phyloP scores from a whole-genome alignment of 176 grass and related monocot genomes.

The Pontederia crassipes region DNA sequence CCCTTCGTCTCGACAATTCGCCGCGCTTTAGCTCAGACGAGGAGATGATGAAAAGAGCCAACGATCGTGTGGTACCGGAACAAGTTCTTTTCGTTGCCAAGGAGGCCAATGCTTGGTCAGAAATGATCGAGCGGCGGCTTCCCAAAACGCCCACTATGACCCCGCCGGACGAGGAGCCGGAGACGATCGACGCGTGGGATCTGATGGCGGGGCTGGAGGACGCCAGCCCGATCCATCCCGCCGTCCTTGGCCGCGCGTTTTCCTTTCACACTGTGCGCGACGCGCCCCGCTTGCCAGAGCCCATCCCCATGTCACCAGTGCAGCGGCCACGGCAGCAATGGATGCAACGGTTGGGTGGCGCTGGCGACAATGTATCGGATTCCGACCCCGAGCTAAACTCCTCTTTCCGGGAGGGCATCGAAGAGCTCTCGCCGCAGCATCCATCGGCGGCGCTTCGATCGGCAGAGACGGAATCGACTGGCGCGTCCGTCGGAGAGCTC shows the following conservation, averaged over 20 bases:
- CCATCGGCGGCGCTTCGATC: background rate
- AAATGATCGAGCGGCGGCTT: conserved; percentile 32
- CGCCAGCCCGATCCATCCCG: conserved; percentile 18
- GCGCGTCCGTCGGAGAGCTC: background rate
- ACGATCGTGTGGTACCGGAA: conserved; percentile 7
- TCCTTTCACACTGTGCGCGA: conserved; percentile 18
- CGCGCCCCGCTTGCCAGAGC: background rate
- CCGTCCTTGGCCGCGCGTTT: conserved; percentile 15
- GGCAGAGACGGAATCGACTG: background rate
- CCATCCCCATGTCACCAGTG: background rate
- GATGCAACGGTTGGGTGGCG: conserved; percentile 31
- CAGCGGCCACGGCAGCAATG: conserved; percentile 16
- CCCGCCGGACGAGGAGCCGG: conserved; percentile 35
- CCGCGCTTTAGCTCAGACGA: conserved; percentile 21
- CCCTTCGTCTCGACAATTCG: conserved; percentile 46
- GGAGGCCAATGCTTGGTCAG: conserved; percentile 18
- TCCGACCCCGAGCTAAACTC: conserved; percentile 52
- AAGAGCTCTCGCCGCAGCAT: conserved; percentile 12
- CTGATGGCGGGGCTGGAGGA: conserved; percentile 95
- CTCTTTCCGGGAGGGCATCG: conserved; percentile 38
- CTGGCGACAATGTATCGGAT: conserved; percentile 12
- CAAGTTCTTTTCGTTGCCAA: background rate
- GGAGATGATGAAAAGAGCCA: conserved; percentile 47
- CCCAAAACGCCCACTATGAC: conserved; percentile 47
- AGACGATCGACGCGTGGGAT: conserved; percentile 95